Evolutionary conservation across 805 yeast species (phyloP).

Genomic region (Pichia membranifaciens): DNA sequence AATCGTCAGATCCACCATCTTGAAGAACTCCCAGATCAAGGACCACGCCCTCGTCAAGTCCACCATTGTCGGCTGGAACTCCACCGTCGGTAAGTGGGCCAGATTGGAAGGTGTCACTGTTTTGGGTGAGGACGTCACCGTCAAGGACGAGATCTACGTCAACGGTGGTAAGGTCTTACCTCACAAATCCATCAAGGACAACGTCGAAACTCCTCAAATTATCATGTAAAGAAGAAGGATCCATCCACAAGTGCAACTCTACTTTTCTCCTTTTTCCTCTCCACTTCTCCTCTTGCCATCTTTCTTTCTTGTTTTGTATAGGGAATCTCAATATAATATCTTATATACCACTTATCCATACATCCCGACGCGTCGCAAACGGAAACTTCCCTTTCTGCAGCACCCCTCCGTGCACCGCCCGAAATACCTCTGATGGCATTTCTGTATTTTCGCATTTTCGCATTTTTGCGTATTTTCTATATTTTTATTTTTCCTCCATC

Average conservation of each 20-base stretch:
- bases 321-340: too few relatives aligned
- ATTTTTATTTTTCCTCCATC: too few relatives aligned
- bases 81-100: constrained; percentile 97
- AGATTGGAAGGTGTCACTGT: constrained; percentile 97
- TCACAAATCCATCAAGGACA: constrained; percentile 92
- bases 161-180: constrained; percentile 99
- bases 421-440: too few relatives aligned
- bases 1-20: constrained; percentile 89
- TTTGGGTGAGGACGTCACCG: constrained; percentile 97
- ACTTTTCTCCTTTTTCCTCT: too few relatives aligned
- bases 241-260: too few relatives aligned
- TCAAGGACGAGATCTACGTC: constrained; percentile 96
- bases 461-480: too few relatives aligned
- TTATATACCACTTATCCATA: too few relatives aligned
- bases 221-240: constrained; percentile 88
- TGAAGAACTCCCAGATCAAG: constrained; percentile 85
- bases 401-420: too few relatives aligned
- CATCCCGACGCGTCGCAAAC: neutral
- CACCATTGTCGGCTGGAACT: constrained; percentile 98
- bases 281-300: too few relatives aligned
- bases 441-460: too few relatives aligned
- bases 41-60: constrained; percentile 98
- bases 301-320: too few relatives aligned
- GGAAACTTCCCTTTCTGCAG: too few relatives aligned
- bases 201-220: constrained; percentile 96